Evolutionary conservation across 768 basidiomycete genomes (phyloP).

Genomic region (Russula sp.): DNA sequence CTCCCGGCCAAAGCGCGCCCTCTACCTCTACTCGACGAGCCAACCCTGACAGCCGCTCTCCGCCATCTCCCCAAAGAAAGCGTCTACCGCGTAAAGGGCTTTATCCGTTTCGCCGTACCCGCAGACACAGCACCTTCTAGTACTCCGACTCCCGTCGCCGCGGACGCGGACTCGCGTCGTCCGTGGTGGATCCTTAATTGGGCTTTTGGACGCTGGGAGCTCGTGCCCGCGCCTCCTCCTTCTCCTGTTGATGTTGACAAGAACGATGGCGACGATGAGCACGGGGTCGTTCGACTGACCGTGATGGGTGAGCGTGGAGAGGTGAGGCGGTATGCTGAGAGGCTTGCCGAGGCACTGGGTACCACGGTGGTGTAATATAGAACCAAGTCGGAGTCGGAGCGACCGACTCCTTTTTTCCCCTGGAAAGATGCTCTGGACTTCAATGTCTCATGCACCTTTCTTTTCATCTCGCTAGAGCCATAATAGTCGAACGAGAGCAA

Average conservation of each 20-base stretch:
- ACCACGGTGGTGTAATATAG: conserved; percentile 34
- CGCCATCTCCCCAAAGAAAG: conserved; percentile 57
- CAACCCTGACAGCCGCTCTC: conserved; percentile 48
- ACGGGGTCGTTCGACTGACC: conserved; percentile 59
- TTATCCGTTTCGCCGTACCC: conserved; percentile 50
- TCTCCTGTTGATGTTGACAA: neutral
- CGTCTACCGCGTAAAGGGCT: conserved; percentile 85
- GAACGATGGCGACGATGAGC: conserved; percentile 31
- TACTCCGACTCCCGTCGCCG: conserved; percentile 12
- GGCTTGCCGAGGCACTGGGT: conserved; percentile 50
- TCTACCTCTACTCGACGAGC: conserved; percentile 37
- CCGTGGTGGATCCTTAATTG: conserved; percentile 71
- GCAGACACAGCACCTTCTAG: no score
- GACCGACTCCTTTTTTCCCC: no score
- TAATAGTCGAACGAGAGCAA: neutral
- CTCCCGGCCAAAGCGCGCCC: no score
- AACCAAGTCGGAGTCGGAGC: no score
- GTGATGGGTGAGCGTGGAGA: conserved; percentile 91
- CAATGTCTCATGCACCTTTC: neutral
- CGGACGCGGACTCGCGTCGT: conserved; percentile 31
- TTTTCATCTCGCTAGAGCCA: neutral
- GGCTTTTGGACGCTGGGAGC: conserved; percentile 87
- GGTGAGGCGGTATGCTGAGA: conserved; percentile 54
- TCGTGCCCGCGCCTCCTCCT: conserved; percentile 40
- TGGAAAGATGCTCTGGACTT: no score